phyloP scores from a whole-genome alignment of 225 moss, liverwort and hornwort genomes.

The Rhytidiadelphus loreus region DNA sequence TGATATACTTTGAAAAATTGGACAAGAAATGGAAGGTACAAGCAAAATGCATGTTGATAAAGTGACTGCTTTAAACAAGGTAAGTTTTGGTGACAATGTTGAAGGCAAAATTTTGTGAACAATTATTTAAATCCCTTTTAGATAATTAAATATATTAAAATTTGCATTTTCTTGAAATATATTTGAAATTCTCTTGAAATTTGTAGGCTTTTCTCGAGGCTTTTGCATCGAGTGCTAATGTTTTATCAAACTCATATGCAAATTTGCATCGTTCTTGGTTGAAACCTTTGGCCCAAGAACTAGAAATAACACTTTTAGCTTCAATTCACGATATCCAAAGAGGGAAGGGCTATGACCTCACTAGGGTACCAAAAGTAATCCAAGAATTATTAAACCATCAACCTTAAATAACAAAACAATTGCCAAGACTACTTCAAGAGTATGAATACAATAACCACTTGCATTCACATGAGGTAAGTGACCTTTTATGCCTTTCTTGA shows the following conservation, averaged over 20 bases:
- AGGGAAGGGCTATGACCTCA: background rate
- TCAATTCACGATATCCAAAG: background rate
- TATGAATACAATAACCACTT: background rate
- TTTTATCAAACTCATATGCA: background rate
- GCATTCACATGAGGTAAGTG: background rate
- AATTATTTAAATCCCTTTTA: background rate
- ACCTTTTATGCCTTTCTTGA: background rate
- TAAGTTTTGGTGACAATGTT: background rate
- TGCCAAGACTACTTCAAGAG: background rate
- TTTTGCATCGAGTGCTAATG: background rate
- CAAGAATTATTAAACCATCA: background rate
- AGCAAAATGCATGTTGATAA: background rate
- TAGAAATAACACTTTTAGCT: background rate
- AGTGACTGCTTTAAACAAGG: background rate
- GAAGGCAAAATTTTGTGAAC: background rate
- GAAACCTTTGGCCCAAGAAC: background rate
- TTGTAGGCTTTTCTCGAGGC: background rate
- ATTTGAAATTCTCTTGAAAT: background rate
- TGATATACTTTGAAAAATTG: background rate
- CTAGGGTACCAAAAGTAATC: background rate
- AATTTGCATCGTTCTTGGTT: background rate
- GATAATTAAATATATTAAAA: background rate
- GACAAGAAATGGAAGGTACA: background rate
- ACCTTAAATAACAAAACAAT: background rate
- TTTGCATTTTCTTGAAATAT: background rate